These are phyloP conservation scores for Sporobolomyces phaffii DNA, from an alignment of 768 basidiomycete genomes.

Conservation along the genomic window DNA sequence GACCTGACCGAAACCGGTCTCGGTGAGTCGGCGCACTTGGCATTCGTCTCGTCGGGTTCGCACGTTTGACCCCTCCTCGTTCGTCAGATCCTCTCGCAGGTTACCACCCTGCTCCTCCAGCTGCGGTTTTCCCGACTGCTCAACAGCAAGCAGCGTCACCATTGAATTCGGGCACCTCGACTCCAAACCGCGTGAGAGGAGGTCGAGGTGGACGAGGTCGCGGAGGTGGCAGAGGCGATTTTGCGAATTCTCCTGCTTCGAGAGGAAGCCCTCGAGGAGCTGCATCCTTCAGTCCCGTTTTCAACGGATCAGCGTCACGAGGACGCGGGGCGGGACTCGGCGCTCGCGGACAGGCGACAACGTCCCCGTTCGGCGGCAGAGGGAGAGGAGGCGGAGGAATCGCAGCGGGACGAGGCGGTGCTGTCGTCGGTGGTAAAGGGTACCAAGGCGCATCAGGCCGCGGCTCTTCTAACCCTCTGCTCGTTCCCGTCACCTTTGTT, in stretches of 20 bases:
- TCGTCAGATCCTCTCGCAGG: not conserved
- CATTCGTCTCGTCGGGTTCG: not conserved
- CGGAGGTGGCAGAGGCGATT: not conserved
- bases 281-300: not conserved
- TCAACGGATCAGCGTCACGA: not conserved
- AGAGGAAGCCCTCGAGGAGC: not conserved
- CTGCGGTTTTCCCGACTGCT: not conserved
- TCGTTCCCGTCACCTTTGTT: constrained; percentile 33
- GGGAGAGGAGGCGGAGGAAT: constrained; percentile 5
- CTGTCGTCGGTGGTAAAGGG: not conserved
- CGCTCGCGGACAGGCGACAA: not conserved
- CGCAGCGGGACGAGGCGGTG: constrained; percentile 2
- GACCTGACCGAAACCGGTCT: constrained; percentile 16
- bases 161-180: not conserved
- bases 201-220: not conserved
- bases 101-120: constrained; percentile 8
- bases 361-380: not conserved
- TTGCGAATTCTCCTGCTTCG: not conserved
- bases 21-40: constrained; percentile 2
- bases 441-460: not conserved
- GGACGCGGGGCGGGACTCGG: constrained; percentile 5
- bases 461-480: constrained; percentile 20
- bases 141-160: not conserved
- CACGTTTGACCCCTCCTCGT: constrained; percentile 4
- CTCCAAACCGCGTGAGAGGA: not conserved